These are phyloP conservation scores for Graphilbum sp. DNA, from an alignment of 2,329 filamentous ascomycete genomes.

Conservation along the genomic window DNA sequence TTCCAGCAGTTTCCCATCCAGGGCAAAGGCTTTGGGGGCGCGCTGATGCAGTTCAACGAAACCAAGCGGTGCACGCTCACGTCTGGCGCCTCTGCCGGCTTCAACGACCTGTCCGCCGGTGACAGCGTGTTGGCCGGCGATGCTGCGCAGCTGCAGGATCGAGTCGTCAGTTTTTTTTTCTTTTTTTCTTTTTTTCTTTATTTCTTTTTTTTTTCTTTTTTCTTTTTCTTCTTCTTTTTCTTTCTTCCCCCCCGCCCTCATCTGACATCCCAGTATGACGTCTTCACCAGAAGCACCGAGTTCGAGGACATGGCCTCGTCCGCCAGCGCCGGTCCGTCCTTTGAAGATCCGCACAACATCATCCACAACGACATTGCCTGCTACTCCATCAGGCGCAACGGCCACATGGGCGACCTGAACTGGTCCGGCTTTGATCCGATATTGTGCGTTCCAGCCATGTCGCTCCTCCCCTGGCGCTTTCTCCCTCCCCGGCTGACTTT, in stretches of 20 bases:
- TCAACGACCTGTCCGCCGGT: slow-evolving; percentile 18
- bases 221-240: no score
- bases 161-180: slow-evolving; percentile 6
- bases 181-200: no score
- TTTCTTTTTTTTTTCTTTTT: no score
- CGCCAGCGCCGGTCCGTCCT: slow-evolving; percentile 19
- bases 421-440: slow-evolving; percentile 29
- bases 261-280: slow-evolving; percentile 20
- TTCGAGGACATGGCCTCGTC: slow-evolving; percentile 25
- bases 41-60: slow-evolving; percentile 14
- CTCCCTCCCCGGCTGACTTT: neutral
- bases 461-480: neutral
- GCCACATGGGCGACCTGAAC: slow-evolving; percentile 19
- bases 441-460: slow-evolving; percentile 20
- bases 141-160: slow-evolving; percentile 13
- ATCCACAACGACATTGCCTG: slow-evolving; percentile 24
- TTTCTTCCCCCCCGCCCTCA: neutral
- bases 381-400: slow-evolving; percentile 11
- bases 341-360: slow-evolving; percentile 27
- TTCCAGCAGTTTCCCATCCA: slow-evolving; percentile 27
- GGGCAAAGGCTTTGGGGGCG: slow-evolving; percentile 14
- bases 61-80: slow-evolving; percentile 23
- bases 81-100: slow-evolving; percentile 19
- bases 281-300: slow-evolving; percentile 20
- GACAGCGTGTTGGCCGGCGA: slow-evolving; percentile 10